Percentiles rank a stretch among this genome's conserved stretches.
Evolutionary conservation across 257 asterid species (phyloP).

Genomic region (Solanum medicagineum): DNA sequence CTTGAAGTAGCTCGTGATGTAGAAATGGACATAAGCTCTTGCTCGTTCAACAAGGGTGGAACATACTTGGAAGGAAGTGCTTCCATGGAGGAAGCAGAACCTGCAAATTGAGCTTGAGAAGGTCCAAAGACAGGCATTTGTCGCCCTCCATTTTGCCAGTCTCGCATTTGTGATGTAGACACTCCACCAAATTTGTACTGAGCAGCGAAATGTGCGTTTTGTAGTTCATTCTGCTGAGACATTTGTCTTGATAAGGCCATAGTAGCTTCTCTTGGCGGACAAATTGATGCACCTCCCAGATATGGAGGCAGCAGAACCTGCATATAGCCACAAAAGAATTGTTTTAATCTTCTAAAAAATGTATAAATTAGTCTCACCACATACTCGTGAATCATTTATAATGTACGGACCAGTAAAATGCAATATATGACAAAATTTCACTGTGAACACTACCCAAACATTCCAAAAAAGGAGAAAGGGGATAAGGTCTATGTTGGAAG

Average conservation of each 20-base stretch:
- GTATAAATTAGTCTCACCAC: neutral
- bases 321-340: neutral
- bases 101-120: constrained; percentile 34
- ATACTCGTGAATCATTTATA: neutral
- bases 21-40: constrained; percentile 13
- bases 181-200: constrained; percentile 21
- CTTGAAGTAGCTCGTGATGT: constrained; percentile 9
- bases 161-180: constrained; percentile 11
- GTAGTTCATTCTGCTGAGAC: constrained; percentile 7
- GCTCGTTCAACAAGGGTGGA: constrained; percentile 27
- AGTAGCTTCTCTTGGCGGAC: constrained; percentile 3
- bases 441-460: neutral
- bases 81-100: constrained; percentile 25
- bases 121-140: constrained; percentile 24
- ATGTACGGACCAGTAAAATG: neutral
- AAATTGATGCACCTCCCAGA: constrained; percentile 13
- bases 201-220: constrained; percentile 15
- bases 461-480: neutral
- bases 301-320: constrained; percentile 41
- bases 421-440: neutral
- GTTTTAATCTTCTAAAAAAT: neutral
- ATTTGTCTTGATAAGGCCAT: constrained; percentile 7
- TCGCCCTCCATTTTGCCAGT: constrained; percentile 23
- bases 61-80: constrained; percentile 22
- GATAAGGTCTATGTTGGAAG: neutral